These are phyloP conservation scores for Paspalum vaginatum DNA, from an alignment of 176 grass and related monocot genomes.

Conservation along the genomic window DNA sequence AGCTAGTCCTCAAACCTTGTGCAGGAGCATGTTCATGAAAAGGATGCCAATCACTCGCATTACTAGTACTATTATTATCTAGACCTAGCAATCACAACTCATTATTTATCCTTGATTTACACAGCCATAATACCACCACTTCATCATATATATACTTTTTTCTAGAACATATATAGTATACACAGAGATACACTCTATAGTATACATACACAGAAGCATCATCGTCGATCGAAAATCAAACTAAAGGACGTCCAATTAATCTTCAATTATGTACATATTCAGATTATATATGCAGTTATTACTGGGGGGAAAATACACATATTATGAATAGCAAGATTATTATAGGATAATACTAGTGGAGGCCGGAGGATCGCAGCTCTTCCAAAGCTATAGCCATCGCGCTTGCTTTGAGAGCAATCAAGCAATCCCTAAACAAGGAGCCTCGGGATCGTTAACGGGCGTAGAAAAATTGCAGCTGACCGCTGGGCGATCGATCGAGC, in stretches of 20 bases:
- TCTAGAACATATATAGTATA: no score
- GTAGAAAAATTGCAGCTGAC: constrained; percentile 61
- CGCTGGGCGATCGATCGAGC: constrained; percentile 39
- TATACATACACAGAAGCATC: not conserved
- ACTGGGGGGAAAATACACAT: not conserved
- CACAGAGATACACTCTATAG: not conserved
- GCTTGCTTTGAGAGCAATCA: constrained; percentile 66
- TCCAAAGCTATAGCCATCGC: constrained; percentile 33
- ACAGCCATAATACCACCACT: not conserved
- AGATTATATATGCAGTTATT: not conserved
- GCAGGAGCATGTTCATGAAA: constrained; percentile 52
- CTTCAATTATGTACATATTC: not conserved
- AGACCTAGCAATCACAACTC: not conserved
- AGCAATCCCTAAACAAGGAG: constrained; percentile 58
- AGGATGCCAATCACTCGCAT: constrained; percentile 6
- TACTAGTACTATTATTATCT: not conserved
- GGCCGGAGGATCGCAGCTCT: constrained; percentile 29
- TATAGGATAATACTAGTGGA: not conserved
- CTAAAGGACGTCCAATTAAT: not conserved
- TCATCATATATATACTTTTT: not conserved
- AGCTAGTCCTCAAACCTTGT: constrained; percentile 50
- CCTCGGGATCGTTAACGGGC: constrained; percentile 92
- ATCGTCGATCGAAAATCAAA: not conserved
- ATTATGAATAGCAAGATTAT: not conserved
- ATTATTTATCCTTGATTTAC: not conserved